A percentile compares a stretch with the other conserved stretches of the same genome.
Evolutionary conservation across 192 early-diverging fungal species (phyloP).

Genomic region (Rhizophlyctis rosea): DNA sequence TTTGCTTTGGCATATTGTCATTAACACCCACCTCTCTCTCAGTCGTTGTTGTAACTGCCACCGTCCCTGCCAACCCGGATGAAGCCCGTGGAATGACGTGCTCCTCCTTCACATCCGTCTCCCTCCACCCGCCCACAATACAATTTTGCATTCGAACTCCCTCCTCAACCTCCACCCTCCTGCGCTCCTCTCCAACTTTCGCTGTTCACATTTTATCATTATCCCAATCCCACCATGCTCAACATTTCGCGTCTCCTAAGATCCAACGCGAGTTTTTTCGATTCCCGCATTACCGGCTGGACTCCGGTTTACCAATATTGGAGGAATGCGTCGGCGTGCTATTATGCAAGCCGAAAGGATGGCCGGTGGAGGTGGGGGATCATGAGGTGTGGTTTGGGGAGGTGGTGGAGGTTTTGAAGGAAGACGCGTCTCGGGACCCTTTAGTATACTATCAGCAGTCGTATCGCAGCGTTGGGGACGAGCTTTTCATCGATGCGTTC

Average conservation of each 20-base stretch:
- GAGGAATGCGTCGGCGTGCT: conserved; percentile 56
- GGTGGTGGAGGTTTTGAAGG: conserved; percentile 51
- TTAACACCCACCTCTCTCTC: no score
- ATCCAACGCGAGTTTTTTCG: conserved; percentile 27
- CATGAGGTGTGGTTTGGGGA: conserved; percentile 64
- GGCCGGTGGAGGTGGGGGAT: conserved; percentile 48
- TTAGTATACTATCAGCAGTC: conserved; percentile 33
- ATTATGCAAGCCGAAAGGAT: conserved; percentile 47
- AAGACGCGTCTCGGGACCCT: conserved; percentile 11
- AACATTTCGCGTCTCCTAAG: conserved; percentile 57
- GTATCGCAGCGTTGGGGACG: conserved; percentile 35
- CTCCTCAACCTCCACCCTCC: conserved; percentile 52
- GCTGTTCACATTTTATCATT: conserved; percentile 57
- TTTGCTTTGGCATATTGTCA: no score
- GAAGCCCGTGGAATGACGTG: conserved; percentile 53
- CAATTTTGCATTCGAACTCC: conserved; percentile 62
- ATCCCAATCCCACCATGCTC: conserved; percentile 53
- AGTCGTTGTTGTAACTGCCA: conserved; percentile 21
- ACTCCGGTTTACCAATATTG: conserved; percentile 51
- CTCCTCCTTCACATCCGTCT: conserved; percentile 64
- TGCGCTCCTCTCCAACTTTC: conserved; percentile 48
- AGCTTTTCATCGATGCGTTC: conserved; percentile 37
- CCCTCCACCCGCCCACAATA: conserved; percentile 58
- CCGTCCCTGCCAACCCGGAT: neutral
- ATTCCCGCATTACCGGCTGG: conserved; percentile 29